Percentiles rank a stretch among this genome's conserved stretches.
Conservation (phyloP, 2,329 filamentous ascomycete genomes). For the Hypoxylon sp. region DNA sequence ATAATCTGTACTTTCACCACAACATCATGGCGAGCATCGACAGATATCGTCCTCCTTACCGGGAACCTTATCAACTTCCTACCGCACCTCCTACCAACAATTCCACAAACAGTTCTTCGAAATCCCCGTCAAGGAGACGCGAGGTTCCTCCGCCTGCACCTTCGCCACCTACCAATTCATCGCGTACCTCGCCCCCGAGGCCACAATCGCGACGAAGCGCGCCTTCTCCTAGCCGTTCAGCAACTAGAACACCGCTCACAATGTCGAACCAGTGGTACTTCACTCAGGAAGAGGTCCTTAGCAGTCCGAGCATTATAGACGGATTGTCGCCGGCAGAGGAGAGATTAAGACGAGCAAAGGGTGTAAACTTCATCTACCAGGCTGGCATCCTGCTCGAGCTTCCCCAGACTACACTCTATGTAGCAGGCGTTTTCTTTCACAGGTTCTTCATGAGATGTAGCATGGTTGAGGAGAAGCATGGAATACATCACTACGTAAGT, state of each 20-base stretch:
- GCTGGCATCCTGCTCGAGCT: conserved; percentile 93
- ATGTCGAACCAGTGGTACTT: conserved; percentile 86
- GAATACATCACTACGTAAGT: conserved; percentile 90
- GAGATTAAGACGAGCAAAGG: conserved; percentile 85
- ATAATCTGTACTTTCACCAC: conserved; percentile 15
- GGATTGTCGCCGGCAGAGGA: conserved; percentile 85
- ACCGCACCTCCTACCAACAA: conserved; percentile 56
- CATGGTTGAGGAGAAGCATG: conserved; percentile 80
- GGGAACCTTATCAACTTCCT: conserved; percentile 71
- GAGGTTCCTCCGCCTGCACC: conserved; percentile 74
- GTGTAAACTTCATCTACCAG: conserved; percentile 96
- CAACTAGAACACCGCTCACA: conserved; percentile 56
- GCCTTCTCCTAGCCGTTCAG: conserved; percentile 60
- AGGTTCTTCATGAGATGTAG: conserved; percentile 94
- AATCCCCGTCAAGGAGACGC: conserved; percentile 66
- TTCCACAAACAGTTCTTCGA: conserved; percentile 62
- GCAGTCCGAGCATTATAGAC: conserved; percentile 87
- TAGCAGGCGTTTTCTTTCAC: conserved; percentile 94
- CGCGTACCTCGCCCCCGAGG: conserved; percentile 66
- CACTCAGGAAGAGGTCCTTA: conserved; percentile 83
- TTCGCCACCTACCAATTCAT: conserved; percentile 70
- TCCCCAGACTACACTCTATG: conserved; percentile 91
- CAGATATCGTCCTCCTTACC: conserved; percentile 67
- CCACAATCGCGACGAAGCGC: conserved; percentile 61
- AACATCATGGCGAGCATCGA: conserved; percentile 71